These are phyloP conservation scores for Apiospora rasikravindrae DNA, from an alignment of 2,329 filamentous ascomycete genomes.

Conservation along the genomic window DNA sequence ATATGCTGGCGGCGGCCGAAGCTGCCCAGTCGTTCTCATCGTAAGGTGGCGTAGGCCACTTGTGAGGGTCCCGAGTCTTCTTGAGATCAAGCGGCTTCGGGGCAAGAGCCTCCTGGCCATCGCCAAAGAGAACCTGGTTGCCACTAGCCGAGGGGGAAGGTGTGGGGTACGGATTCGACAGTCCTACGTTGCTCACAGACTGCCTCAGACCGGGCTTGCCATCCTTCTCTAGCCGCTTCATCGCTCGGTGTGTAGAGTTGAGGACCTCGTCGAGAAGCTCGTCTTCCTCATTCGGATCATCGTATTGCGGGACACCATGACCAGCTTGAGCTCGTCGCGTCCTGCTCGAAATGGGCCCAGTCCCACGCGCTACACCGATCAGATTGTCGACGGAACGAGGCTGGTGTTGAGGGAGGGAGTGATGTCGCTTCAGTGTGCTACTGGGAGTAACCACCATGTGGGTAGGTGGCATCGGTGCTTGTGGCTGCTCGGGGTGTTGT, in stretches of 20 bases:
- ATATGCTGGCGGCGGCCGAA: constrained; percentile 80
- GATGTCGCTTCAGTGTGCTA: constrained; percentile 66
- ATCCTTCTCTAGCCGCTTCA: constrained; percentile 70
- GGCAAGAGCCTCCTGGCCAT: constrained; percentile 63
- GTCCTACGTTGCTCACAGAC: constrained; percentile 66
- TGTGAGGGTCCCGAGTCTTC: constrained; percentile 60
- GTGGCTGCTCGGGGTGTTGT: constrained; percentile 54
- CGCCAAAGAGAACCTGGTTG: constrained; percentile 76
- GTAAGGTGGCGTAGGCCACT: constrained; percentile 96
- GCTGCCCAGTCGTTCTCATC: constrained; percentile 92
- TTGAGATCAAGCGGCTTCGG: constrained; percentile 75
- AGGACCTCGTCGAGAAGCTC: constrained; percentile 92
- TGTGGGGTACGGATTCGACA: constrained; percentile 68
- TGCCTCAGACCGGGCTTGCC: constrained; percentile 60
- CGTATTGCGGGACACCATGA: constrained; percentile 82
- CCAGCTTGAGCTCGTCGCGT: constrained; percentile 79
- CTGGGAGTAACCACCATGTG: constrained; percentile 54
- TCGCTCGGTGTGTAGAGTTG: constrained; percentile 75
- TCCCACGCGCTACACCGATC: constrained; percentile 56
- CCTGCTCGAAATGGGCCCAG: constrained; percentile 74
- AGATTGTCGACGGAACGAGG: constrained; percentile 69
- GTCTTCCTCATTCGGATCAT: constrained; percentile 95
- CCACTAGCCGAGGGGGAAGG: constrained; percentile 82
- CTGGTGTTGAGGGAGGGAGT: constrained; percentile 67
- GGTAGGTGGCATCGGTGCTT: constrained; percentile 56